Evolutionary conservation across 805 yeast species (phyloP).

Genomic region (Grigorovia transvaalensis): DNA sequence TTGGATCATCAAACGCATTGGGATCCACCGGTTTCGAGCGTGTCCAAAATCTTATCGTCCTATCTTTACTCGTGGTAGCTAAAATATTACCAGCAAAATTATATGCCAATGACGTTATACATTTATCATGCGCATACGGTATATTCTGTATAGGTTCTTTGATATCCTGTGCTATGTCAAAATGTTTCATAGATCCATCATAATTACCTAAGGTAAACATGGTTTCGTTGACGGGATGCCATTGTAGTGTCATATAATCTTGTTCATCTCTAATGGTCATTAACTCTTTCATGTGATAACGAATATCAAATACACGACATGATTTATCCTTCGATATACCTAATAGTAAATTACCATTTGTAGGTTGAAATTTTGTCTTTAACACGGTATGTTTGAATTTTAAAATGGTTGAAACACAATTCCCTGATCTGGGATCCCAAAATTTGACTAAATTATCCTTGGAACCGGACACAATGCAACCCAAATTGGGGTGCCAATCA

Average conservation of each 20-base stretch:
- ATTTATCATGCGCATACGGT: constrained; percentile 91
- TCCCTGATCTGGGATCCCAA: constrained; percentile 89
- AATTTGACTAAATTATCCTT: constrained; percentile 87
- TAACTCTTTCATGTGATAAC: constrained; percentile 67
- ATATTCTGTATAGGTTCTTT: constrained; percentile 44
- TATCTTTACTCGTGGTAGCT: constrained; percentile 88
- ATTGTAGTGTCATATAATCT: constrained; percentile 74
- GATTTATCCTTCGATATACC: constrained; percentile 85
- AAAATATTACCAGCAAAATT: constrained; percentile 91
- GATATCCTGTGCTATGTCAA: constrained; percentile 34
- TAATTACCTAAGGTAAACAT: constrained; percentile 77
- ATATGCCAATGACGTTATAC: constrained; percentile 79
- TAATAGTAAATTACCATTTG: constrained; percentile 63
- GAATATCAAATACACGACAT: constrained; percentile 74
- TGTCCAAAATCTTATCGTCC: constrained; percentile 89
- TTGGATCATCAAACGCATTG: constrained; percentile 67
- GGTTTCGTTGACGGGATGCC: constrained; percentile 87
- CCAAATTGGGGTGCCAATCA: constrained; percentile 91
- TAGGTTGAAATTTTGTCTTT: constrained; percentile 75
- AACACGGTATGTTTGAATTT: constrained; percentile 94
- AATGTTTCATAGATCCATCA: constrained; percentile 80
- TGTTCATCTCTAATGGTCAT: constrained; percentile 68
- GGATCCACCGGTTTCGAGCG: constrained; percentile 87
- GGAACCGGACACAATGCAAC: constrained; percentile 84
- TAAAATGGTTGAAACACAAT: constrained; percentile 68